Conservation (phyloP, 352 stramenopile genomes). For the Halophytophthora polymorphica region DNA sequence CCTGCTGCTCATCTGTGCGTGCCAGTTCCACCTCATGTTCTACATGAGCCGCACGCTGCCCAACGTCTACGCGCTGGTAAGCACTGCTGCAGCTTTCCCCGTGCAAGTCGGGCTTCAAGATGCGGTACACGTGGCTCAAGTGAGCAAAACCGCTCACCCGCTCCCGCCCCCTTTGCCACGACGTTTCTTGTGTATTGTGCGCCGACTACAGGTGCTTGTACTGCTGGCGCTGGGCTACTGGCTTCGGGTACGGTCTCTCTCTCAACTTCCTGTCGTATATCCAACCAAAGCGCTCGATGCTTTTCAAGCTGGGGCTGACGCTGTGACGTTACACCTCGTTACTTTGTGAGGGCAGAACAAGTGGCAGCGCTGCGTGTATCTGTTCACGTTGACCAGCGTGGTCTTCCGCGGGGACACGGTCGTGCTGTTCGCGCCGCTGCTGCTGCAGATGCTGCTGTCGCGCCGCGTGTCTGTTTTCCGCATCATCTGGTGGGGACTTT, state of each 20-base stretch:
- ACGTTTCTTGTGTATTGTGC: not conserved
- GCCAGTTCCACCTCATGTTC: conserved; percentile 98
- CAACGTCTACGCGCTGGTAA: conserved; percentile 95
- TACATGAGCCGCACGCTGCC: conserved; percentile 96
- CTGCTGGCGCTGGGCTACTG: conserved; percentile 62
- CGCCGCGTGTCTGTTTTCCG: conserved; percentile 61
- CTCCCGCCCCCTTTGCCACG: no score
- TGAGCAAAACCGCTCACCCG: no score
- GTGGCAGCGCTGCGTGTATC: conserved; percentile 50
- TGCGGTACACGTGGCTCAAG: no score
- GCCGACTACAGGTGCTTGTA: conserved; percentile 43
- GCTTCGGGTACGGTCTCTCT: conserved; percentile 33
- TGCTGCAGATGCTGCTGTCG: conserved; percentile 89
- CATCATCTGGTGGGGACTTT: conserved; percentile 82
- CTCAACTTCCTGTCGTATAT: not conserved
- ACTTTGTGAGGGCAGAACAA: conserved; percentile 21
- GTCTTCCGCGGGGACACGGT: conserved; percentile 97
- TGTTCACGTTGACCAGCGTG: conserved; percentile 91
- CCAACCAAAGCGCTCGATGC: no score
- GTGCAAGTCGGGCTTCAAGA: no score
- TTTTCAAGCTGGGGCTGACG: no score
- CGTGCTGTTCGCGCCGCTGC: conserved; percentile 92
- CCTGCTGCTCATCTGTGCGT: conserved; percentile 85
- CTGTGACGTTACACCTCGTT: not conserved
- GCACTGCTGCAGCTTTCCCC: no score